A percentile compares a stretch with the other conserved stretches of the same genome.
Evolutionary conservation across 192 early-diverging fungal species (phyloP).

Genomic region (Umbelopsis sp.): DNA sequence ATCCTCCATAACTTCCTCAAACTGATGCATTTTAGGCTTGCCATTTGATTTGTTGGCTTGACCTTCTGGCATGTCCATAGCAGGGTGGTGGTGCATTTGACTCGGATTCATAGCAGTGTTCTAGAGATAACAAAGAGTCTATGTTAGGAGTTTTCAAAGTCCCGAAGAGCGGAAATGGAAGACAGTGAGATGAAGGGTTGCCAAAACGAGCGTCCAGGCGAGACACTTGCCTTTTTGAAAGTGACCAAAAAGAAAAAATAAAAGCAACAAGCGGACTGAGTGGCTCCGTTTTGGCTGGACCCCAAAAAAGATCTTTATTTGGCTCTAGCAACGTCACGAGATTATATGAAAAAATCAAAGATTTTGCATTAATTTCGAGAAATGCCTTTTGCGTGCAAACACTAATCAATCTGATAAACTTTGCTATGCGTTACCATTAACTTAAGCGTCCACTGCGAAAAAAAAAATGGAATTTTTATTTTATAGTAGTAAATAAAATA

Average conservation of each 20-base stretch:
- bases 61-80: slow-evolving; percentile 5
- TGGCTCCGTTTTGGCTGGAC: slow-evolving; percentile 20
- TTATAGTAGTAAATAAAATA: neutral
- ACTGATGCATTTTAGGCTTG: slow-evolving; percentile 29
- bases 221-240: slow-evolving; percentile 24
- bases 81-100: slow-evolving; percentile 18
- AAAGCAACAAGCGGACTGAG: slow-evolving; percentile 22
- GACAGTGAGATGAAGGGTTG: slow-evolving; percentile 20
- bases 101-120: slow-evolving; percentile 4
- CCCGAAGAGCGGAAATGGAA: slow-evolving; percentile 21
- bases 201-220: slow-evolving; percentile 21
- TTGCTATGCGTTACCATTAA: no score
- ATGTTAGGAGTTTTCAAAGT: slow-evolving; percentile 1
- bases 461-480: neutral
- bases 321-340: neutral
- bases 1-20: slow-evolving; percentile 66
- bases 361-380: no score
- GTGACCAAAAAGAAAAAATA: slow-evolving; percentile 9
- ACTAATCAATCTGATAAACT: no score
- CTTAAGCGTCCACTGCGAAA: no score
- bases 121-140: neutral
- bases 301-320: slow-evolving; percentile 18
- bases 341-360: neutral
- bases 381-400: no score
- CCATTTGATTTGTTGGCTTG: slow-evolving; percentile 9